phyloP scores from a whole-genome alignment of 768 basidiomycete genomes.

The Lactifluus hygrophoroides region DNA sequence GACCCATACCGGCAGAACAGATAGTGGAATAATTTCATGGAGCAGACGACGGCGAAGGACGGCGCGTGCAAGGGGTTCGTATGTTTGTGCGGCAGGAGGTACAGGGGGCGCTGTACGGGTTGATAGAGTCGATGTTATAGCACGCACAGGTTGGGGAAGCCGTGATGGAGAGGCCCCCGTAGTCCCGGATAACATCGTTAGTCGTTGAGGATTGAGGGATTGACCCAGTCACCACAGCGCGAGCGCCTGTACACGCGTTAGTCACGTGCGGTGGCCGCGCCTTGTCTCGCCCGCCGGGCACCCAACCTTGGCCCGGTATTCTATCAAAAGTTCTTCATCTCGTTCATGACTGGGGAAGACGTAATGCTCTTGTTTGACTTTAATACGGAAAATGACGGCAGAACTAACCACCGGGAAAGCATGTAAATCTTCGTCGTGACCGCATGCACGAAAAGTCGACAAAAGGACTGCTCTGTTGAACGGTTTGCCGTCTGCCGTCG shows the following conservation, averaged over 20 bases:
- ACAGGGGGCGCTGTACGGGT: slow-evolving; percentile 47
- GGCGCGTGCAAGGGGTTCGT: slow-evolving; percentile 57
- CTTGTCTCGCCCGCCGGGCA: too few species aligned
- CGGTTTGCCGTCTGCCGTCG: too few species aligned
- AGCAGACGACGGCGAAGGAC: slow-evolving; percentile 54
- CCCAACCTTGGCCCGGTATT: too few species aligned
- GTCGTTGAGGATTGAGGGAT: background rate
- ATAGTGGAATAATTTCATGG: slow-evolving; percentile 43
- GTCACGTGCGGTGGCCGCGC: background rate
- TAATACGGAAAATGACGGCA: too few species aligned
- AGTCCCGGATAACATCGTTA: background rate
- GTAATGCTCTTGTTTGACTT: too few species aligned
- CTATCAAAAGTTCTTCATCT: too few species aligned
- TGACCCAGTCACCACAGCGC: too few species aligned
- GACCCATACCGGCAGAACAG: slow-evolving; percentile 40
- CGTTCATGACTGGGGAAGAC: too few species aligned
- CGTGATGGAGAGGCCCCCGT: slow-evolving; percentile 19
- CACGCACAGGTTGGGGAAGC: slow-evolving; percentile 33
- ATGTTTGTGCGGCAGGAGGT: slow-evolving; percentile 48
- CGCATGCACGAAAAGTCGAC: too few species aligned
- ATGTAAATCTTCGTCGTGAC: too few species aligned
- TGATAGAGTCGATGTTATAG: slow-evolving; percentile 29
- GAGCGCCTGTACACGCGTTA: background rate
- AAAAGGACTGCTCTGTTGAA: too few species aligned
- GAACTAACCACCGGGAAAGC: too few species aligned